phyloP scores from a whole-genome alignment of 495 filamentous ascomycete genomes.

The Cladorrhinum samala region DNA sequence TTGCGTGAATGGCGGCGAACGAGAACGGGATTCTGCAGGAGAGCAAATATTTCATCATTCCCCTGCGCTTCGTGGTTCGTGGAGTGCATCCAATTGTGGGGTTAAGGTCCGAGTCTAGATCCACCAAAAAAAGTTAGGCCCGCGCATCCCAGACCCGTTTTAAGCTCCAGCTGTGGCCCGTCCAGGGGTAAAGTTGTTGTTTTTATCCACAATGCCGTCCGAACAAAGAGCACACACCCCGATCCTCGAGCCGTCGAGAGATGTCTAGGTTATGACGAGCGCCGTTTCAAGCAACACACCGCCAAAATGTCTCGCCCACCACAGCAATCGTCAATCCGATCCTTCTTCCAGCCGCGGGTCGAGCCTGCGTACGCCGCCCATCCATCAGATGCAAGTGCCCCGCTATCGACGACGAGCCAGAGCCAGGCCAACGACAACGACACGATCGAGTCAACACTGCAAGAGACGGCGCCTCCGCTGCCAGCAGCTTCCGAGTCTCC shows the following conservation, averaged over 20 bases:
- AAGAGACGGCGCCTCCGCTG: conserved; percentile 9
- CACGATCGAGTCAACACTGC: conserved; percentile 9
- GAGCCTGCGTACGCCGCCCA: conserved; percentile 19
- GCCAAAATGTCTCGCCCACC: conserved; percentile 10
- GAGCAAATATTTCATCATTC: not conserved
- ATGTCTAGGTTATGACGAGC: too few relatives aligned
- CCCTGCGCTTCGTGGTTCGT: not conserved
- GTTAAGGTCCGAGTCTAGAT: not conserved
- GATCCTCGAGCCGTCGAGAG: too few relatives aligned
- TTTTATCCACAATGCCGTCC: too few relatives aligned
- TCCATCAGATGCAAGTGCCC: conserved; percentile 16
- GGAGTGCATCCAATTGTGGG: not conserved
- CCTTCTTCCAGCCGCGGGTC: conserved; percentile 35
- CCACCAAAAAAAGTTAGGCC: not conserved
- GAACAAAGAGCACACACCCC: too few relatives aligned
- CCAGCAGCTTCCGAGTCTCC: too few relatives aligned
- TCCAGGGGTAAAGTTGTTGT: conserved; percentile 2
- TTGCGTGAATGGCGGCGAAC: not conserved
- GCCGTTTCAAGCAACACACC: too few relatives aligned
- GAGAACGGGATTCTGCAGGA: not conserved
- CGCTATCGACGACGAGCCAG: not conserved
- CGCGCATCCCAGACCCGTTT: not conserved
- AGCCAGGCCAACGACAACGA: not conserved
- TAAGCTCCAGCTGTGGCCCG: not conserved
- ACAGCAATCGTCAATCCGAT: conserved; percentile 44